These are phyloP conservation scores for Arabidopsis lyrata DNA, from an alignment of 441 rosid species.

Conservation along the genomic window DNA sequence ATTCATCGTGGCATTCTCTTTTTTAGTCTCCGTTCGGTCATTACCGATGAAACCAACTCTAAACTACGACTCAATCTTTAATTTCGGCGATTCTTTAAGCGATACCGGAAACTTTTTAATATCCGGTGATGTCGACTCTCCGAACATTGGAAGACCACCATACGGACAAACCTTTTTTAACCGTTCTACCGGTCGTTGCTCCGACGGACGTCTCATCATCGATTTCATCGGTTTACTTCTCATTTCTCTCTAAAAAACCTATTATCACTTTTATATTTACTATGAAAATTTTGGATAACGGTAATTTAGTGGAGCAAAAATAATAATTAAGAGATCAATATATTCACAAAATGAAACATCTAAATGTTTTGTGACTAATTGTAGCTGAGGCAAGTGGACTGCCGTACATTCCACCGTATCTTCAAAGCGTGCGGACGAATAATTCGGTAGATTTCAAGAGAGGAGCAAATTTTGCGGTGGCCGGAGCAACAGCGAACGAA, in stretches of 20 bases:
- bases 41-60: conserved; percentile 26
- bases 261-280: background rate
- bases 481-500: conserved; percentile 76
- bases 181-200: conserved; percentile 72
- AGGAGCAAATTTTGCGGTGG: conserved; percentile 79
- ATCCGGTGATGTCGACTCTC: conserved; percentile 59
- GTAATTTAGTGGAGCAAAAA: background rate
- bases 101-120: conserved; percentile 76
- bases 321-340: background rate
- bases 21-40: conserved; percentile 19
- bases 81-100: conserved; percentile 82
- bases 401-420: conserved; percentile 66
- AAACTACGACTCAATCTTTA: conserved; percentile 63
- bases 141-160: conserved; percentile 61
- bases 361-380: conserved; percentile 1
- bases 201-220: conserved; percentile 75
- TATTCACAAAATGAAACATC: background rate
- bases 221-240: conserved; percentile 68
- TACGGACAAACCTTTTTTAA: conserved; percentile 69
- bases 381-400: conserved; percentile 74
- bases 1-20: conserved; percentile 18
- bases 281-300: background rate
- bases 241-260: background rate
- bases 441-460: conserved; percentile 33
- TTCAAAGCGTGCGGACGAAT: conserved; percentile 43